Evolutionary conservation across 306 rosid species (phyloP), one percentile per base, ranked within the genome.

Genomic region (Styphnolobium japonicum): DNA sequence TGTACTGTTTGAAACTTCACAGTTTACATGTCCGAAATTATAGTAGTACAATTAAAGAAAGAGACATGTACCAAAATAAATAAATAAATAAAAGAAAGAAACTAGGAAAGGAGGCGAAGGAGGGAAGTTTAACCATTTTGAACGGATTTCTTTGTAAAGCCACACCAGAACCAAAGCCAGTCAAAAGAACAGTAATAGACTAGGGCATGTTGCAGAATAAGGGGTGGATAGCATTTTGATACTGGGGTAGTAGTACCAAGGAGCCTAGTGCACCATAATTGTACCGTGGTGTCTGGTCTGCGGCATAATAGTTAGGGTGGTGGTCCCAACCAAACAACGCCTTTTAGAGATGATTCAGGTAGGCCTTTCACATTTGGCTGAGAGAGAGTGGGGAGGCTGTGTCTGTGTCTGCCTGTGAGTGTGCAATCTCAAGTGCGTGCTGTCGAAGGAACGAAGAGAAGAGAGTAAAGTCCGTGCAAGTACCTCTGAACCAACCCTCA

Each of bases 241-340:
- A 61, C 6, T 14, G 2, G 23, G 42, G 25, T 0, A 12, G 14
- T 8, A 11, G 65, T 27, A 67, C 80, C 73, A 57, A 69, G n/a
- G n/a, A n/a, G 67, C 71, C 73, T 63, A 31, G 52, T 15, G 64
- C 69, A 15, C 7, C 53, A 48, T 15, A 48, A 31, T 31, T 42
- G 14, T 37, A 66, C 39, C 49, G 42, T 42, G 42, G 48, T 25
- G 14, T 72, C 22, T 53, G 66, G 25, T 10, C 36, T 31, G 2
- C 10, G 48, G 63, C 27, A 51, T 49, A 37, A 16, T 71, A 10
- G 39, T 2, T 7, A 72, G 62, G 78, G 82, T 82, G 60, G 60
- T 55, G 29, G 87, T 84, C 87, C 87, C 84, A 31, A 67, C 42
- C 18, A 60, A 12, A 33, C n/a, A 14, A 9, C 77, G 37, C 37